Evolutionary conservation across 208 protist species (phyloP).

Genomic region (Naegleria gruberi): DNA sequence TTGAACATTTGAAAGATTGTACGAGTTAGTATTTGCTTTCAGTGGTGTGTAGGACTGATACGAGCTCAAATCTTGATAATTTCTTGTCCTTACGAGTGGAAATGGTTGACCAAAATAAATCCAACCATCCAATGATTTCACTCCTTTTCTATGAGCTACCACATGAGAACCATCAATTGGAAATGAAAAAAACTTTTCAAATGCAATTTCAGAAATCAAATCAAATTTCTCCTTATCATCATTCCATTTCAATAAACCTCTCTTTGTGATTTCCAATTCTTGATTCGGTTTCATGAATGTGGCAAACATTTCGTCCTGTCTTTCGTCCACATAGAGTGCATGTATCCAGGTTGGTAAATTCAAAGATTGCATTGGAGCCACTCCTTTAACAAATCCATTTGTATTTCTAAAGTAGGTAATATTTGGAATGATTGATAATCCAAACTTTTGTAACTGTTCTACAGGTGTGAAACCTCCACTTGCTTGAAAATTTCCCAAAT

Average conservation of each 20-base stretch:
- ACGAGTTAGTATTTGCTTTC: not conserved
- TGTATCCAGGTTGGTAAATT: not conserved
- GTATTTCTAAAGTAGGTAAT: not conserved
- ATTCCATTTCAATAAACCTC: conserved; percentile 13
- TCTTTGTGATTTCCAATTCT: not conserved
- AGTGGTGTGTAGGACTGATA: not conserved
- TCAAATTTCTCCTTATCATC: not conserved
- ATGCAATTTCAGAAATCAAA: not conserved
- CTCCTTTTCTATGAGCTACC: not conserved
- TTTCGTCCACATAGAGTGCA: not conserved
- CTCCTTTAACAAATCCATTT: not conserved
- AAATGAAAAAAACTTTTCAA: not conserved
- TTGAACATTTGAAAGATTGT: not conserved
- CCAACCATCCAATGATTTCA: not conserved
- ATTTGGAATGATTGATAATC: not conserved
- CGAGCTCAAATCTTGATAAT: not conserved
- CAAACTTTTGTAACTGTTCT: not conserved
- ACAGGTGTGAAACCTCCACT: not conserved
- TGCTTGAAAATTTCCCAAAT: conserved; percentile 6
- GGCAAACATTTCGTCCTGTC: not conserved
- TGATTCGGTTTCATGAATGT: not conserved
- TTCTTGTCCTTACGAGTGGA: not conserved
- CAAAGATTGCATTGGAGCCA: not conserved
- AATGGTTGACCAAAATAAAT: not conserved
- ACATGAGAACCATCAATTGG: conserved; percentile 1